Evolutionary conservation across 768 basidiomycete genomes (phyloP).

Genomic region (Rhizopogon roseolus): DNA sequence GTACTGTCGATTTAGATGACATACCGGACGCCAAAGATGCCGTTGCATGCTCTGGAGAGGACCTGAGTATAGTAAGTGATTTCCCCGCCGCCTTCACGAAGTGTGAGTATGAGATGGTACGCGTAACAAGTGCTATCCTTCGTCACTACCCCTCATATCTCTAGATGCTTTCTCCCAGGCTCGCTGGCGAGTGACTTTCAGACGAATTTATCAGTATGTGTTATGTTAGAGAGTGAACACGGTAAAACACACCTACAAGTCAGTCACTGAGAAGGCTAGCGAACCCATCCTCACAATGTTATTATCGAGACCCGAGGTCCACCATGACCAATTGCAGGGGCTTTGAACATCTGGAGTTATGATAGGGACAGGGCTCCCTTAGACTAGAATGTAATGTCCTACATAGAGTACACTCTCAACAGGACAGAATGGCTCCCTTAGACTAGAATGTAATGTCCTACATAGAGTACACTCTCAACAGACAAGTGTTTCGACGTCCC

Average conservation of each 20-base stretch:
- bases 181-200: constrained; percentile 80
- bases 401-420: too few relatives aligned
- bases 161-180: constrained; percentile 83
- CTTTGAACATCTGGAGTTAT: too few relatives aligned
- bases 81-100: constrained; percentile 76
- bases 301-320: too few relatives aligned
- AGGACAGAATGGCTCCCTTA: too few relatives aligned
- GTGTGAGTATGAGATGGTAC: constrained; percentile 9
- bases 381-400: too few relatives aligned
- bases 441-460: too few relatives aligned
- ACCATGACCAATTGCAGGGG: background rate
- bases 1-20: constrained; percentile 15
- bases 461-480: too few relatives aligned
- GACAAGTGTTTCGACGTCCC: too few relatives aligned
- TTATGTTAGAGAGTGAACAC: constrained; percentile 3
- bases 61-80: constrained; percentile 71
- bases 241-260: constrained; percentile 52
- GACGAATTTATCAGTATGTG: constrained; percentile 6
- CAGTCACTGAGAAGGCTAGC: constrained; percentile 65
- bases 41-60: constrained; percentile 79
- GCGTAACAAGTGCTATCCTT: background rate
- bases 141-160: constrained; percentile 88
- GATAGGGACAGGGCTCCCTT: too few relatives aligned
- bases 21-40: constrained; percentile 68
- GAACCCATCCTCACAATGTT: constrained; percentile 48